Evolutionary conservation across 2,329 filamentous ascomycete genomes (phyloP).

Genomic region (Epichloe elymi): DNA sequence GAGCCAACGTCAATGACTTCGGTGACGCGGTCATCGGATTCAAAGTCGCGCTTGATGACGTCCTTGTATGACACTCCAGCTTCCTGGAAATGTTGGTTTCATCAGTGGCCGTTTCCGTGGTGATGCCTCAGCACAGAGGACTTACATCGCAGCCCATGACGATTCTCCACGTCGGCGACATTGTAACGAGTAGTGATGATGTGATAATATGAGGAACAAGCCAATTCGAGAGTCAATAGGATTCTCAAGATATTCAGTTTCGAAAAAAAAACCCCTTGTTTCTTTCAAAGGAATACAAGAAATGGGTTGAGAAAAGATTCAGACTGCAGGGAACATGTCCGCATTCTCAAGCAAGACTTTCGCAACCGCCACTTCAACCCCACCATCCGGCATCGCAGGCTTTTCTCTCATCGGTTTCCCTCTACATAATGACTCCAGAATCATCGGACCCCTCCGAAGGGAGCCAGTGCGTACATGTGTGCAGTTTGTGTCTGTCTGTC

Average conservation of each 20-base stretch:
- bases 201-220: neutral
- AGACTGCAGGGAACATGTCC: neutral
- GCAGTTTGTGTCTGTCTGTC: neutral
- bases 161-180: conserved; percentile 38
- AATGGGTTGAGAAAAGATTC: neutral
- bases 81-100: conserved; percentile 29
- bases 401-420: neutral
- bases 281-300: too few relatives aligned
- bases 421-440: neutral
- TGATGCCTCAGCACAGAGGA: conserved; percentile 4
- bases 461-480: neutral
- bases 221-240: too few relatives aligned
- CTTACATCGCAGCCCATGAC: conserved; percentile 42
- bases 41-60: conserved; percentile 60
- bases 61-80: conserved; percentile 70
- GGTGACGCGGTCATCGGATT: conserved; percentile 51
- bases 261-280: too few relatives aligned
- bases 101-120: neutral
- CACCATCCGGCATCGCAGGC: conserved; percentile 1
- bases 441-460: neutral
- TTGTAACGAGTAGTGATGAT: conserved; percentile 12
- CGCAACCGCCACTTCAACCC: neutral
- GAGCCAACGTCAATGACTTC: conserved; percentile 65
- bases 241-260: too few relatives aligned
- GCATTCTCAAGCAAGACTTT: neutral